Evolutionary conservation across 495 filamentous ascomycete species (phyloP).

Genomic region (Hypoxylon rickii): DNA sequence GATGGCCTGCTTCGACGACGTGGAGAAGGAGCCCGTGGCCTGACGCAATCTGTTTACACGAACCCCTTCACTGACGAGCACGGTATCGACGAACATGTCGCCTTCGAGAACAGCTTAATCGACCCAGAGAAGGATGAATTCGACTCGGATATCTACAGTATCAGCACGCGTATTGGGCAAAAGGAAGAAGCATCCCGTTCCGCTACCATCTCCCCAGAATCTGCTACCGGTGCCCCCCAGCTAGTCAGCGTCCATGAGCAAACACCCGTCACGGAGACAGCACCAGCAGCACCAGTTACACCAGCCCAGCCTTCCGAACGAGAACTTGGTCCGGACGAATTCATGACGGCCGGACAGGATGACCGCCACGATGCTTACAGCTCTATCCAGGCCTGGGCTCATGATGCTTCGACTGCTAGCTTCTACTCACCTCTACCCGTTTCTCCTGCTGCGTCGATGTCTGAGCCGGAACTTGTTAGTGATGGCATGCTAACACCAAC

Average conservation of each 20-base stretch:
- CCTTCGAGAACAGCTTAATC: conserved; percentile 42
- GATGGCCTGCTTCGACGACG: conserved; percentile 53
- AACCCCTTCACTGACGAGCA: conserved; percentile 67
- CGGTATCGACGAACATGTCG: conserved; percentile 51
- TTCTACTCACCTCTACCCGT: conserved; percentile 59
- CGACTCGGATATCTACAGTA: conserved; percentile 58
- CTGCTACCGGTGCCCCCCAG: conserved; percentile 24
- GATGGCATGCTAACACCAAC: conserved; percentile 56
- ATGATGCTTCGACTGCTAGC: conserved; percentile 43
- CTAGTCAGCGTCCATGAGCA: conserved; percentile 40
- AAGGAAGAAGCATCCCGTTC: conserved; percentile 22
- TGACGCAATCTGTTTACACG: conserved; percentile 56
- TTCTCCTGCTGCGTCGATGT: conserved; percentile 43
- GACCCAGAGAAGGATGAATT: conserved; percentile 50
- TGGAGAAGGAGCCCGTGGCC: conserved; percentile 53
- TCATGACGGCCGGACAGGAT: conserved; percentile 52
- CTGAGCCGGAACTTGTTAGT: conserved; percentile 50
- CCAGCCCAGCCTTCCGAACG: conserved; percentile 33
- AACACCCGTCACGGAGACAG: conserved; percentile 10
- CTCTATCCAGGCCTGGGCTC: conserved; percentile 62
- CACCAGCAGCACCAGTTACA: too few relatives aligned
- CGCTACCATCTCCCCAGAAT: conserved; percentile 27
- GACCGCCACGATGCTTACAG: conserved; percentile 48
- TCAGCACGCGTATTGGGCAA: conserved; percentile 44
- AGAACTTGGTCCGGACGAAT: conserved; percentile 48